Evolutionary conservation across 352 stramenopile genomes (phyloP).

Genomic region (Phytopythium aichiense): DNA sequence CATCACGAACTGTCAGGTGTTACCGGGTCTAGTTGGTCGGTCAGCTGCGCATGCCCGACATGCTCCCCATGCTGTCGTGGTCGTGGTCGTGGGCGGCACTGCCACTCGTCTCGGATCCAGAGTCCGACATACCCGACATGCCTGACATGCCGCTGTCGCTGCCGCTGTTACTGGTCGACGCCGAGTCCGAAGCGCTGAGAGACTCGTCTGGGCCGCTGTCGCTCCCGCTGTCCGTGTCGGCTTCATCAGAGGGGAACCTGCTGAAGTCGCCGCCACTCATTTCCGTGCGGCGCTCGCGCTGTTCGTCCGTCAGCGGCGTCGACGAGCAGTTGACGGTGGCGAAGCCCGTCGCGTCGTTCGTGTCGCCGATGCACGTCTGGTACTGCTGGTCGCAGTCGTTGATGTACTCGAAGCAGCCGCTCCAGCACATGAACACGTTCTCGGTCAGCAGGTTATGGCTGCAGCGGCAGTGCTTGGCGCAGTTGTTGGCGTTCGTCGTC

Average conservation of each 20-base stretch:
- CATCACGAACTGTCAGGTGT: not conserved
- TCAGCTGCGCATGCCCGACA: conserved; percentile 3
- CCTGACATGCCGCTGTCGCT: not conserved
- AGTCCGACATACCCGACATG: not conserved
- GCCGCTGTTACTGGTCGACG: not conserved
- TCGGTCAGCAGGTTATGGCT: conserved; percentile 16
- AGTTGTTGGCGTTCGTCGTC: conserved; percentile 17
- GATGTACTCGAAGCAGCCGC: conserved; percentile 29
- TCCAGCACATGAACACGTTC: conserved; percentile 31
- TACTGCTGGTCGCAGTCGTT: conserved; percentile 1
- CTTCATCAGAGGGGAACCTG: not conserved
- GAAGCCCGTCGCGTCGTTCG: not conserved
- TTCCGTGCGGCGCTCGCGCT: not conserved
- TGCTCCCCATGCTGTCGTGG: conserved; percentile 3
- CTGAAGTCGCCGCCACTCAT: not conserved
- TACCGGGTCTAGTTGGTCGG: no score
- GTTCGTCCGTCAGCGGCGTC: not conserved
- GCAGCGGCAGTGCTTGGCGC: conserved; percentile 29
- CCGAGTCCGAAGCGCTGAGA: not conserved
- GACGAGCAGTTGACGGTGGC: conserved; percentile 1
- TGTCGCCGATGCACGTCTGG: conserved; percentile 7
- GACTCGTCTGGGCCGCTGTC: not conserved
- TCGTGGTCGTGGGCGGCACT: not conserved
- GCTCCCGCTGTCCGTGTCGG: not conserved
- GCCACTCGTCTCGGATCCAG: not conserved